A percentile compares a stretch with the other conserved stretches of the same genome.
These are phyloP conservation scores for Podaxis sp. DNA, from an alignment of 768 basidiomycete species.

Conservation along the genomic window DNA sequence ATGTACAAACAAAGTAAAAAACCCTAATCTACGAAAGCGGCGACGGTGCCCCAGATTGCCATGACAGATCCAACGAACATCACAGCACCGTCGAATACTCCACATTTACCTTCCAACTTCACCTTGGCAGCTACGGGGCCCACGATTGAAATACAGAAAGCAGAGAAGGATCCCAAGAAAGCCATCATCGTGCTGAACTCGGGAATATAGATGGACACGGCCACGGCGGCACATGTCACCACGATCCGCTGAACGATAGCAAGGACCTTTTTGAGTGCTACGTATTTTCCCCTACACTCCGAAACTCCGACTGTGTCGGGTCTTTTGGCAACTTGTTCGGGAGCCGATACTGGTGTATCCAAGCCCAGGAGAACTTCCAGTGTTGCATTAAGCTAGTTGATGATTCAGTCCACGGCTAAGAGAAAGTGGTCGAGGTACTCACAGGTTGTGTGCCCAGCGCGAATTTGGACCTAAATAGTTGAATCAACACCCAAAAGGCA, in stretches of 20 bases:
- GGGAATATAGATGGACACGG: slow-evolving; percentile 73
- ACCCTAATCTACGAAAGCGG: slow-evolving; percentile 48
- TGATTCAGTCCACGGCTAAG: background rate
- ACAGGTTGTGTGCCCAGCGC: slow-evolving; percentile 82
- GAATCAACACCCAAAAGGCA: slow-evolving; percentile 16
- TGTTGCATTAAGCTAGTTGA: slow-evolving; percentile 69
- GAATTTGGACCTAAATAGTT: slow-evolving; percentile 70
- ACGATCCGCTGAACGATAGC: slow-evolving; percentile 55
- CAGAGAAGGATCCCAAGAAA: slow-evolving; percentile 88
- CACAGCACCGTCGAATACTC: slow-evolving; percentile 52
- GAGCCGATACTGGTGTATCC: slow-evolving; percentile 40
- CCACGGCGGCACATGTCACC: slow-evolving; percentile 60
- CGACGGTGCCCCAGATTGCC: slow-evolving; percentile 77
- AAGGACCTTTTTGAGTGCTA: slow-evolving; percentile 39
- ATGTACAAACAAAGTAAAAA: slow-evolving; percentile 17
- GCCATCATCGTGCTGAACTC: slow-evolving; percentile 86
- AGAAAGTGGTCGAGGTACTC: slow-evolving; percentile 27
- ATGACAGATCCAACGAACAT: slow-evolving; percentile 56
- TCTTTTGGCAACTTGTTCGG: slow-evolving; percentile 40
- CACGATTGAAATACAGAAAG: slow-evolving; percentile 73
- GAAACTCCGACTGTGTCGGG: slow-evolving; percentile 31
- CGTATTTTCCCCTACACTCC: slow-evolving; percentile 19
- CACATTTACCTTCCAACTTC: slow-evolving; percentile 49
- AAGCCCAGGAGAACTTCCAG: slow-evolving; percentile 77
- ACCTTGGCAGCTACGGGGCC: slow-evolving; percentile 76